Evolutionary conservation across 2,329 filamentous ascomycete genomes (phyloP).

Genomic region (Rhynchosporium agropyri): DNA sequence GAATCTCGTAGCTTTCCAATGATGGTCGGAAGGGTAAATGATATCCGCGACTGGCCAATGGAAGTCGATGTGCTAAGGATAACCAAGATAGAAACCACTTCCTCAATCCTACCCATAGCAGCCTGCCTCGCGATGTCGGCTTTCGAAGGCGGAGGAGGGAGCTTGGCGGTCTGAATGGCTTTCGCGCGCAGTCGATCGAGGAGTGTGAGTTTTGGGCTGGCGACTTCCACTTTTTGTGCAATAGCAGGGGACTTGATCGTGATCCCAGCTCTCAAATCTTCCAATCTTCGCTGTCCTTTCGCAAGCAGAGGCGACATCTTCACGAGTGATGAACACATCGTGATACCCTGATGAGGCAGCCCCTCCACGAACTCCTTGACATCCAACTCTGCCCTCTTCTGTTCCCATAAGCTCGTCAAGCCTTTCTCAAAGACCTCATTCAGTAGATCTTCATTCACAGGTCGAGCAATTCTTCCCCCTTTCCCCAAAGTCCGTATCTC

Average conservation of each 20-base stretch:
- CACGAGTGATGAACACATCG: conserved; percentile 52
- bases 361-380: conserved; percentile 52
- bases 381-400: conserved; percentile 16
- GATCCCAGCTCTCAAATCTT: conserved; percentile 68
- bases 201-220: conserved; percentile 61
- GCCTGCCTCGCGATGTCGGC: conserved; percentile 62
- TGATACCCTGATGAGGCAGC: conserved; percentile 59
- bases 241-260: conserved; percentile 51
- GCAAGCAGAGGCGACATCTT: conserved; percentile 60
- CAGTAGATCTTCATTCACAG: conserved; percentile 54
- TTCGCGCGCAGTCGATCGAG: conserved; percentile 77
- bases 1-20: conserved; percentile 70
- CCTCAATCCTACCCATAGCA: conserved; percentile 68
- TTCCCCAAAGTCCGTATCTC: conserved; percentile 48
- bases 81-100: conserved; percentile 68
- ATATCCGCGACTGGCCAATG: conserved; percentile 57
- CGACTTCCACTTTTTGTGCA: conserved; percentile 43
- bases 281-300: conserved; percentile 70
- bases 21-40: conserved; percentile 66
- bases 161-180: conserved; percentile 55
- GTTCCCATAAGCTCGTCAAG: conserved; percentile 51
- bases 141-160: conserved; percentile 51
- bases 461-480: conserved; percentile 41
- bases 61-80: conserved; percentile 61
- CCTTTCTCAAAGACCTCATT: conserved; percentile 58